Conservation (phyloP, 1,284 basidiomycete genomes). For the Malassezia restricta region DNA sequence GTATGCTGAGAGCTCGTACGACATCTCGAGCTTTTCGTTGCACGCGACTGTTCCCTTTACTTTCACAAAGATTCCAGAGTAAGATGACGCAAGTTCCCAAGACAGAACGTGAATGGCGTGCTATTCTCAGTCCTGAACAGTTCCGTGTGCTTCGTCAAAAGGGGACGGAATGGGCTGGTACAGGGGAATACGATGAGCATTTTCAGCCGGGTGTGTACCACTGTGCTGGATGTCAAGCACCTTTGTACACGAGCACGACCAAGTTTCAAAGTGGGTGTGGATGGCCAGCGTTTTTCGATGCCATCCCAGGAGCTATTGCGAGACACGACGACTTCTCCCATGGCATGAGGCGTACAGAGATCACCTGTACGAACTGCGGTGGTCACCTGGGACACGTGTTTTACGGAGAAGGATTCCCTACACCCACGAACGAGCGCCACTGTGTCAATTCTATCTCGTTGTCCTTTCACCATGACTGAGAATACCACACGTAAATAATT, state of each 20-base stretch:
- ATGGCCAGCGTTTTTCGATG: slow-evolving; percentile 95
- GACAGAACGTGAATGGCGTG: slow-evolving; percentile 72
- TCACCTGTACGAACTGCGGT: slow-evolving; percentile 63
- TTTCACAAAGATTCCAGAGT: too few relatives aligned
- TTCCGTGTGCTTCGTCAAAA: slow-evolving; percentile 75
- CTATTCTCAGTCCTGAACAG: slow-evolving; percentile 70
- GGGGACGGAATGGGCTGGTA: slow-evolving; percentile 68
- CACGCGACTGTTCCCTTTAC: too few relatives aligned
- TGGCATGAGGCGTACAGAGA: slow-evolving; percentile 56
- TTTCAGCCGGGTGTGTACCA: slow-evolving; percentile 57
- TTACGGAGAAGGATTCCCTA: slow-evolving; percentile 61
- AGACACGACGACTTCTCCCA: slow-evolving; percentile 49
- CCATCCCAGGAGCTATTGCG: slow-evolving; percentile 77
- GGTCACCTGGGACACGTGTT: slow-evolving; percentile 89
- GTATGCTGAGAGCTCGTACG: too few relatives aligned
- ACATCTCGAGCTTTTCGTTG: too few relatives aligned
- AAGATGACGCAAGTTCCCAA: slow-evolving; percentile 48
- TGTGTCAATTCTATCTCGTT: slow-evolving; percentile 74
- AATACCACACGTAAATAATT: not conserved
- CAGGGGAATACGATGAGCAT: slow-evolving; percentile 65
- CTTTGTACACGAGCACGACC: slow-evolving; percentile 56
- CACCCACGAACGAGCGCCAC: slow-evolving; percentile 56
- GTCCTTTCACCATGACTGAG: slow-evolving; percentile 53
- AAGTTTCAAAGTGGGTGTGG: slow-evolving; percentile 90
- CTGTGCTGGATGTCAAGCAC: slow-evolving; percentile 46